Base-by-base conservation (phyloP, 2,329 filamentous ascomycete species). In the Exophiala spinifera region DNA sequence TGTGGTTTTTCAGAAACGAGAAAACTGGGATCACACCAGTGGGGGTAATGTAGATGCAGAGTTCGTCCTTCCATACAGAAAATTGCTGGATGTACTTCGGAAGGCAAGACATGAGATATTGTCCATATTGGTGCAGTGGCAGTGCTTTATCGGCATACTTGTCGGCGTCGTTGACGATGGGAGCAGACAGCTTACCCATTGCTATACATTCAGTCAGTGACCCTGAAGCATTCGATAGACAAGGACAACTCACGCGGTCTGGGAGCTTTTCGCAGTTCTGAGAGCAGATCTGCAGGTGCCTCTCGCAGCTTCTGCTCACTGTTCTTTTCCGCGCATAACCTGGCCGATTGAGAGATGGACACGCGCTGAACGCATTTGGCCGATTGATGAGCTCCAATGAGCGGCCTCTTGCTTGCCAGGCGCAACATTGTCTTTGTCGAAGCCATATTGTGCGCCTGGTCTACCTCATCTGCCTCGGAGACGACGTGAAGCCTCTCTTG, bases 61-160 rank as follows among this genome's bases (percentile, higher is more conserved):
- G 84, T 76, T 99, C 94, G 71, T 99, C 94, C 78, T 99, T 99
- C 94, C 94, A 99, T 52, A 99, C 92, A 11, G 91, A 95, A 78
- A 97, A 97, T 77, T 99, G 94, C 78, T 99, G 95, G 66, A 99
- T 84, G 76, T 96, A 96, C 80, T 96, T 97, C 66, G 94, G 95
- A 69, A 99, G 76, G 74, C 89, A 95, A 64, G 91, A 91, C 84
- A 99, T 92, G 68, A 99, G 78, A 82, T 96, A 99, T 69, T 95
- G 85, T 67, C 94, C 94, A 70, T 99, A 99, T 68, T 85, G 87
- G 80, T 99, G 94, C 70, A 97, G 79, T 69, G 86, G 82, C 63
- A 95, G 88, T 64, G 88, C 84, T 77, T 92, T 94, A 70, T 88
- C 86, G 71, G 87, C 80, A 75, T 91, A 95, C 75, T 94, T 95